These are phyloP conservation scores for Arabis hirsuta DNA, from an alignment of 345 rosid genomes.

Conservation along the genomic window DNA sequence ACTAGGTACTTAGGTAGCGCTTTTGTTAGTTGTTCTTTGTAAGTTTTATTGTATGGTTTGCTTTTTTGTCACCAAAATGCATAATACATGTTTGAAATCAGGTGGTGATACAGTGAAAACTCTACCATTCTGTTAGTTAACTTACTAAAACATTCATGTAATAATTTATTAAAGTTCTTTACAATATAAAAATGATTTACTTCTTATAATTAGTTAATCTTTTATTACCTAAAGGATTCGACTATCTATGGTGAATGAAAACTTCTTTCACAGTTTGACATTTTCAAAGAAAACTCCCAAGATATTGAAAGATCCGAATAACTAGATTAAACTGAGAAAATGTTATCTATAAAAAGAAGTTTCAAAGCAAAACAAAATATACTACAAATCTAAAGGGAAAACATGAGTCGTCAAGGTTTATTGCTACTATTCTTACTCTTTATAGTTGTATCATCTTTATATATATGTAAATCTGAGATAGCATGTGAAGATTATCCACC, in stretches of 20 bases:
- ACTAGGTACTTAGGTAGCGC: too few relatives aligned
- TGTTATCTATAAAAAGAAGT: constrained; percentile 7
- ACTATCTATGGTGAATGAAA: constrained; percentile 1
- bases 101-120: too few relatives aligned
- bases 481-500: constrained; percentile 12
- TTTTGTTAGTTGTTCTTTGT: too few relatives aligned
- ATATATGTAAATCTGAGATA: background rate
- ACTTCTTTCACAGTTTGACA: constrained; percentile 1
- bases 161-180: background rate
- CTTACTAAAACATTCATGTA: too few relatives aligned
- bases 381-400: background rate
- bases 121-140: too few relatives aligned
- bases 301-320: background rate
- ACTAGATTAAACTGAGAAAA: background rate
- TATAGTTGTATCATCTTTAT: background rate
- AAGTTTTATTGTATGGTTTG: too few relatives aligned
- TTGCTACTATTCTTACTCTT: background rate
- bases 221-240: too few relatives aligned
- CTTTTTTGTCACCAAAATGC: too few relatives aligned
- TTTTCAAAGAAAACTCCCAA: background rate
- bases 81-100: too few relatives aligned
- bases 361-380: background rate
- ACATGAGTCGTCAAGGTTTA: background rate
- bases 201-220: background rate
- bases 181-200: background rate